Evolutionary conservation across 2,329 filamentous ascomycete species (phyloP).

Genomic region (Cylindrodendrum hubeiense): DNA sequence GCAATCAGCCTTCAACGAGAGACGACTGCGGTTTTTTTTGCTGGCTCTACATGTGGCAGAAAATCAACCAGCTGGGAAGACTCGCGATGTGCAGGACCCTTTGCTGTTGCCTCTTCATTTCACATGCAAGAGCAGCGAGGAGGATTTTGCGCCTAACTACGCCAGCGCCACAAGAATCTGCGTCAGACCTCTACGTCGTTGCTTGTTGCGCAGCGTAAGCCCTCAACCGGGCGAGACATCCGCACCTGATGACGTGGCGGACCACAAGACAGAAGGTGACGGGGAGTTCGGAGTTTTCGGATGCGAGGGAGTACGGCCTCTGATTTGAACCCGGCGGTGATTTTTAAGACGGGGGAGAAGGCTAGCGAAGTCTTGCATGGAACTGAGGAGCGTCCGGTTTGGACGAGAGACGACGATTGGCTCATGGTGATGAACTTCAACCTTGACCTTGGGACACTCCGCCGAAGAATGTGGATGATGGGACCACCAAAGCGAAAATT

Average conservation of each 20-base stretch:
- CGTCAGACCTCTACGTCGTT: neutral
- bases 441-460: neutral
- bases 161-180: neutral
- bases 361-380: neutral
- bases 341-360: neutral
- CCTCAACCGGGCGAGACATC: neutral
- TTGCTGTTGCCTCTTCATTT: neutral
- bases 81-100: neutral
- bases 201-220: slow-evolving; percentile 3
- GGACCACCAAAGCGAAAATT: neutral
- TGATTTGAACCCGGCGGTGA: slow-evolving; percentile 18
- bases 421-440: slow-evolving; percentile 15
- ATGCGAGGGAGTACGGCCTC: slow-evolving; percentile 13
- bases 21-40: neutral
- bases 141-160: neutral
- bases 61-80: neutral
- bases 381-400: neutral
- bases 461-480: neutral
- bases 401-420: slow-evolving; percentile 16
- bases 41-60: neutral
- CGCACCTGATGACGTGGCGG: slow-evolving; percentile 4
- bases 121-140: neutral
- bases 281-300: slow-evolving; percentile 43
- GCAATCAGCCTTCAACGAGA: neutral
- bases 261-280: slow-evolving; percentile 12